Conservation (phyloP, 2,329 filamentous ascomycete genomes). For the Furcasterigmium furcatum region DNA sequence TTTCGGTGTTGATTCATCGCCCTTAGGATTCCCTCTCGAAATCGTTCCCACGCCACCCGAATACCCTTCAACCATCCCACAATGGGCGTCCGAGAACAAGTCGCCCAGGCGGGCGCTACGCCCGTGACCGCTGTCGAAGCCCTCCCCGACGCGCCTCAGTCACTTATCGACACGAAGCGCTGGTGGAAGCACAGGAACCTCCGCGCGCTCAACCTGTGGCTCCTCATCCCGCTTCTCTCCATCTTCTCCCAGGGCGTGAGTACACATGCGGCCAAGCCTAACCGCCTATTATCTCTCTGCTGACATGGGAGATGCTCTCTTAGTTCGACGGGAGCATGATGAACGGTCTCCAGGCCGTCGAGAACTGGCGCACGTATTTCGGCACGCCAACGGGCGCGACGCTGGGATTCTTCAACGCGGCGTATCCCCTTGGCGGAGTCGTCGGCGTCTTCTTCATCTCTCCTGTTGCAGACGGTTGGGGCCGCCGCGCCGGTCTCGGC, state of each 20-base stretch:
- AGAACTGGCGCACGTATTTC: not conserved
- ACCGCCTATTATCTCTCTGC: too few relatives aligned
- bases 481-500: not conserved
- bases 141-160: not conserved
- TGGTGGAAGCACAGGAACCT: constrained; percentile 2
- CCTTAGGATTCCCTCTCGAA: too few relatives aligned
- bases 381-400: not conserved
- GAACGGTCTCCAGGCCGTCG: not conserved
- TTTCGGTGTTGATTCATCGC: too few relatives aligned
- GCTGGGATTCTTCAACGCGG: constrained; percentile 1
- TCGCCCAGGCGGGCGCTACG: not conserved
- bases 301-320: not conserved
- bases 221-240: constrained; percentile 1
- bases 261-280: too few relatives aligned
- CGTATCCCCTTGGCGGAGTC: not conserved
- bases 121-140: not conserved
- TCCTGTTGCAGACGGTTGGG: not conserved
- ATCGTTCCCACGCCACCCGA: too few relatives aligned
- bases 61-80: too few relatives aligned
- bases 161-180: not conserved
- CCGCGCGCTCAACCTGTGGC: not conserved
- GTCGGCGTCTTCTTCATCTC: not conserved
- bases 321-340: not conserved
- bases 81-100: not conserved
- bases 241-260: constrained; percentile 1